Evolutionary conservation across 805 yeast species (phyloP).

Genomic region (Nakazawaea molendinolei): DNA sequence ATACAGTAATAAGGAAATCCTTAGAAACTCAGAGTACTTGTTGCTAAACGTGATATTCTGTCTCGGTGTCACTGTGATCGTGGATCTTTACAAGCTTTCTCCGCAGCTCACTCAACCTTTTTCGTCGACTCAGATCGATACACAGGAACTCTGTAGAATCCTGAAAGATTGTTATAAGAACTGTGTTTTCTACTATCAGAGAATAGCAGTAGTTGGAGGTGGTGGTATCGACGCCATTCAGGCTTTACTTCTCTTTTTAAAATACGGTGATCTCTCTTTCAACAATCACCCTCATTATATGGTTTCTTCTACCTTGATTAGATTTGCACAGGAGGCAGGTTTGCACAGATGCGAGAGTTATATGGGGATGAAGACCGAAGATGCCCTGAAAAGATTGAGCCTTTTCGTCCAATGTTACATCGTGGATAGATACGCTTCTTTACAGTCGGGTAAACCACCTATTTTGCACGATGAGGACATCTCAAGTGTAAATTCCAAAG

Average conservation of each 20-base stretch:
- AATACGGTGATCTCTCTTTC: slow-evolving; percentile 29
- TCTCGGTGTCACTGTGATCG: slow-evolving; percentile 1
- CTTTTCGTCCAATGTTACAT: slow-evolving; percentile 46
- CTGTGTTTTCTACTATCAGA: slow-evolving; percentile 46
- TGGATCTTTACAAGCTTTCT: not conserved
- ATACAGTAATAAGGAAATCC: slow-evolving; percentile 11
- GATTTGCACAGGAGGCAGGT: slow-evolving; percentile 53
- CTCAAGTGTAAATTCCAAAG: too few species aligned
- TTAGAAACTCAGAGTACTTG: slow-evolving; percentile 25
- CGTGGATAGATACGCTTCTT: slow-evolving; percentile 37
- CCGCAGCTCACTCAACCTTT: slow-evolving; percentile 14
- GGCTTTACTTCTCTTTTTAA: slow-evolving; percentile 42
- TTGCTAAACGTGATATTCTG: slow-evolving; percentile 23
- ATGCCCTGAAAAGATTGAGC: slow-evolving; percentile 29
- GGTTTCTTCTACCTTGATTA: slow-evolving; percentile 37
- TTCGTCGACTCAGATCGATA: not conserved
- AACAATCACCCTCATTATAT: slow-evolving; percentile 36
- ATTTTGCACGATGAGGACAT: slow-evolving; percentile 34
- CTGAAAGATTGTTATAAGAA: slow-evolving; percentile 29
- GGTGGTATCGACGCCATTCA: slow-evolving; percentile 48
- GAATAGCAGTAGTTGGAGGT: slow-evolving; percentile 41
- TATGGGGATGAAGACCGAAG: slow-evolving; percentile 28
- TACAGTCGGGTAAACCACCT: slow-evolving; percentile 45
- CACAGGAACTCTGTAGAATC: not conserved
- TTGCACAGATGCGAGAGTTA: slow-evolving; percentile 44